Conservation (phyloP, 148 eudicot genomes). For the Vaccinium corymbosum region DNA sequence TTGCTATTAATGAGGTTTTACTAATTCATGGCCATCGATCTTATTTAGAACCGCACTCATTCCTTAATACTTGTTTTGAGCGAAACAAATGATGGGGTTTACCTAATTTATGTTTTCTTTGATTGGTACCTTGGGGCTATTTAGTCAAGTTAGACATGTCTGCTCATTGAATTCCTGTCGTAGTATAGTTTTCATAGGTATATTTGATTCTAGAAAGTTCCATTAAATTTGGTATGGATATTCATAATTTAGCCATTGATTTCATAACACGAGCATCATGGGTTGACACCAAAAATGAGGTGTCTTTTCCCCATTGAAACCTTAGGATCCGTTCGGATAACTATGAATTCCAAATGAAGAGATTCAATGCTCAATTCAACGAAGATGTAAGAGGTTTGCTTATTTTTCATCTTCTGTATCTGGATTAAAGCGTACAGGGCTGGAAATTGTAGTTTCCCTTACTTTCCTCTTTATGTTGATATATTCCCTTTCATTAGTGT, state of each 20-base stretch:
- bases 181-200: neutral
- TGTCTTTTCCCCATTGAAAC: too few species aligned
- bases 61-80: neutral
- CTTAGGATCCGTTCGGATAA: too few species aligned
- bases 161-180: neutral
- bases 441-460: neutral
- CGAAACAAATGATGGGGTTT: neutral
- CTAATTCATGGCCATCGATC: neutral
- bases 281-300: too few species aligned
- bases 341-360: too few species aligned
- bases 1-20: neutral
- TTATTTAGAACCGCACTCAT: neutral
- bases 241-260: neutral
- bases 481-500: neutral
- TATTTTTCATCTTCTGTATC: too few species aligned
- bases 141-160: neutral
- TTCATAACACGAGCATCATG: neutral
- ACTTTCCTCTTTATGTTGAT: neutral
- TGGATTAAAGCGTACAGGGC: too few species aligned
- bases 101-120: neutral
- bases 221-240: neutral
- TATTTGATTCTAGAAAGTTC: neutral
- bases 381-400: too few species aligned
- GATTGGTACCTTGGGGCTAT: neutral
- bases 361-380: too few species aligned